Evolutionary conservation across 805 yeast genomes (phyloP).

Genomic region (Saccharomycopsis capsularis): DNA sequence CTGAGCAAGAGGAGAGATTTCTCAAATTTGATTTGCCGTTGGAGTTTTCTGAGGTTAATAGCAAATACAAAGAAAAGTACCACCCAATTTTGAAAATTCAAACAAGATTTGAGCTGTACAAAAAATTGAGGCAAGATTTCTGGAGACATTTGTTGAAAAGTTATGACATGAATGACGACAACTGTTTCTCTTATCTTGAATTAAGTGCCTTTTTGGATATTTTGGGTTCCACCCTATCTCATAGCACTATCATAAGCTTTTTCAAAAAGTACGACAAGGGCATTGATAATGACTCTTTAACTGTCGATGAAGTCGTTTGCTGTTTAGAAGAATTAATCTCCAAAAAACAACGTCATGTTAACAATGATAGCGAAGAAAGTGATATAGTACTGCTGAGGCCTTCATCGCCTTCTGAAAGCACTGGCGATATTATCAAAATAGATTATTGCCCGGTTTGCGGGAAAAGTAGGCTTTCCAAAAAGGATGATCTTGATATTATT

Average conservation of each 20-base stretch:
- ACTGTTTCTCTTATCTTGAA: conserved; percentile 49
- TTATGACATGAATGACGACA: conserved; percentile 39
- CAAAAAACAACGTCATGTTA: conserved; percentile 1
- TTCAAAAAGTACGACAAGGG: conserved; percentile 27
- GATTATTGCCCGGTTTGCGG: conserved; percentile 78
- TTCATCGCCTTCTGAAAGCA: background rate
- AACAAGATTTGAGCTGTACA: conserved; percentile 63
- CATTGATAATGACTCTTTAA: conserved; percentile 36
- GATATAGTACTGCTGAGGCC: too few species aligned
- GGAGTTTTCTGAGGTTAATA: conserved; percentile 22
- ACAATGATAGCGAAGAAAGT: conserved; percentile 1
- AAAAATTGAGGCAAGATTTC: conserved; percentile 53
- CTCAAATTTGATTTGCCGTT: conserved; percentile 33
- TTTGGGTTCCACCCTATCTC: conserved; percentile 44
- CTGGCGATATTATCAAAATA: conserved; percentile 41
- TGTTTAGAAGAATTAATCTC: conserved; percentile 36
- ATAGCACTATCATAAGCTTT: conserved; percentile 26
- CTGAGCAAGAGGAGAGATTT: conserved; percentile 23
- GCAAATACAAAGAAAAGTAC: conserved; percentile 27
- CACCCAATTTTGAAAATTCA: conserved; percentile 51
- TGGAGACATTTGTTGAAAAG: conserved; percentile 60
- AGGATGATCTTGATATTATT: conserved; percentile 61
- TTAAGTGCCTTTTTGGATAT: conserved; percentile 58
- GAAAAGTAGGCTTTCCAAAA: conserved; percentile 46
- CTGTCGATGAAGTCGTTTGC: conserved; percentile 46